phyloP scores from a whole-genome alignment of 345 rosid species.

The Chamaenerion angustifolium region DNA sequence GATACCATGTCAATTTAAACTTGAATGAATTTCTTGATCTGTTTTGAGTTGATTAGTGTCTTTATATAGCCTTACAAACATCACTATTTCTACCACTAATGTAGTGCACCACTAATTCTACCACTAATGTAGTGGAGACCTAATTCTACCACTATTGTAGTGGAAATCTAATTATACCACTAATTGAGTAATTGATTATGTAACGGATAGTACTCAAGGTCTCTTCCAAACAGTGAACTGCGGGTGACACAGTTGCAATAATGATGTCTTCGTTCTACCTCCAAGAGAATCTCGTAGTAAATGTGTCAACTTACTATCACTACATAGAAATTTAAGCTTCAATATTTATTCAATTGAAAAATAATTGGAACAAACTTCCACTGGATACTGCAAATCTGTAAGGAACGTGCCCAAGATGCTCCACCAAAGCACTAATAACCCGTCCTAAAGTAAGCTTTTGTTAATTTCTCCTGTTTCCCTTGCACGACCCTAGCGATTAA shows the following conservation, averaged over 20 bases:
- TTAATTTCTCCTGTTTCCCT: slow-evolving; percentile 99
- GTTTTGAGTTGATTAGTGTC: no score
- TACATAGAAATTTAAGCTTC: slow-evolving; percentile 8
- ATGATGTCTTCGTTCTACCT: slow-evolving; percentile 96
- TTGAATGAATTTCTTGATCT: no score
- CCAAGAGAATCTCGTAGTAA: slow-evolving; percentile 98
- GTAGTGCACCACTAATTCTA: no score
- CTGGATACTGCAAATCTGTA: slow-evolving; percentile 25
- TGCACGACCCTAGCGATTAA: slow-evolving; percentile 67
- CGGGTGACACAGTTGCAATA: slow-evolving; percentile 98
- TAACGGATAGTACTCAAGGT: slow-evolving; percentile 93
- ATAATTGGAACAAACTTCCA: not conserved
- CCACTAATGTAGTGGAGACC: no score
- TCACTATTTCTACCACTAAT: no score
- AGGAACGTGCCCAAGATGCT: slow-evolving; percentile 96
- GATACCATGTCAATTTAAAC: no score
- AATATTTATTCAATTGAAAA: not conserved
- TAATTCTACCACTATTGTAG: no score
- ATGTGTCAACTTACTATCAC: slow-evolving; percentile 99
- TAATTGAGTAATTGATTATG: no score
- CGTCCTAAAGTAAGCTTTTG: slow-evolving; percentile 95
- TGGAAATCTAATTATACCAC: no score
- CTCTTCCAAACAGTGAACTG: slow-evolving; percentile 97
- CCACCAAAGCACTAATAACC: slow-evolving; percentile 95
- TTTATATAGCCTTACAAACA: no score